Conservation (phyloP, 1,284 basidiomycete species). For the Apiotrichum brassicae region DNA sequence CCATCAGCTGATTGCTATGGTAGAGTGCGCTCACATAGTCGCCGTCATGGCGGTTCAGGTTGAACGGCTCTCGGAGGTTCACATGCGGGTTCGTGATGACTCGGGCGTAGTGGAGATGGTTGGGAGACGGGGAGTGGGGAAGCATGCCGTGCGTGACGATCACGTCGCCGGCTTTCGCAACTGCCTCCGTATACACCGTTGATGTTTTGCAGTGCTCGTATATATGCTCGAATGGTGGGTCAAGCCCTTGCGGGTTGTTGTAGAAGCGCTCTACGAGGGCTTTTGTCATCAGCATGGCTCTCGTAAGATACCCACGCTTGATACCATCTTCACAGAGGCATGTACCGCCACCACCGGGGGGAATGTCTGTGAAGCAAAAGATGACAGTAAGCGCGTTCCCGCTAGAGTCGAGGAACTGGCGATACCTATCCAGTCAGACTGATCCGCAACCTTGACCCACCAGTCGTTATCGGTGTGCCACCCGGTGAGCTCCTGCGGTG, state of each 20-base stretch:
- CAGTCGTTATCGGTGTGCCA: slow-evolving; percentile 37
- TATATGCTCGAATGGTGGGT: slow-evolving; percentile 21
- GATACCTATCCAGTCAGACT: slow-evolving; percentile 16
- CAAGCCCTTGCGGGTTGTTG: slow-evolving; percentile 28
- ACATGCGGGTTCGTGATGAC: slow-evolving; percentile 36
- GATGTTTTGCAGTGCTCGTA: slow-evolving; percentile 16
- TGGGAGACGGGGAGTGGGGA: slow-evolving; percentile 25
- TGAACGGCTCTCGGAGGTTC: slow-evolving; percentile 26
- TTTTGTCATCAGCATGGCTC: background rate
- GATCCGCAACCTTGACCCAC: slow-evolving; percentile 4
- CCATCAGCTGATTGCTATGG: background rate
- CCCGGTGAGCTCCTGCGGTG: slow-evolving; percentile 9
- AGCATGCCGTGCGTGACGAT: slow-evolving; percentile 31
- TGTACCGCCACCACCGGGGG: slow-evolving; percentile 24
- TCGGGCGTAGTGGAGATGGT: slow-evolving; percentile 28
- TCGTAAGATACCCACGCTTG: slow-evolving; percentile 11
- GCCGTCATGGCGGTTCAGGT: slow-evolving; percentile 28
- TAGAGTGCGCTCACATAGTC: slow-evolving; percentile 22
- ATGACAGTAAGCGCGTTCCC: slow-evolving; percentile 32
- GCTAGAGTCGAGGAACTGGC: slow-evolving; percentile 29
- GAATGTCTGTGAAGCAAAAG: slow-evolving; percentile 30
- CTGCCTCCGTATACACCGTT: slow-evolving; percentile 14
- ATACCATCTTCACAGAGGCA: slow-evolving; percentile 25
- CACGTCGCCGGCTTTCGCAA: slow-evolving; percentile 27
- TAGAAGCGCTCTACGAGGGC: slow-evolving; percentile 23